Conservation (phyloP, 306 rosid genomes). For the Lathyrus oleraceus region DNA sequence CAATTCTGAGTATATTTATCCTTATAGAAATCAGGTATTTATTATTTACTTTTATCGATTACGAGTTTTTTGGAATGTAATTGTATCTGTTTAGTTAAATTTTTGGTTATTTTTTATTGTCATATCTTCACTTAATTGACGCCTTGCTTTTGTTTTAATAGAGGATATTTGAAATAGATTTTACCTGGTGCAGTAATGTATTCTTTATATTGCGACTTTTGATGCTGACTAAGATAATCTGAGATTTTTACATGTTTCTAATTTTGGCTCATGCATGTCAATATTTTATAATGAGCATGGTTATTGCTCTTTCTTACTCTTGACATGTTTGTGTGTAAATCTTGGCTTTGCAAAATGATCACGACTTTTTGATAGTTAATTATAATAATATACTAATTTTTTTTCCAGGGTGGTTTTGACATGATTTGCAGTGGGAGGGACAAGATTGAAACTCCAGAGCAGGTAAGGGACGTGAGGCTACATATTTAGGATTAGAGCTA, state of each 20-base stretch:
- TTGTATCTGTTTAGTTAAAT: neutral
- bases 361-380: constrained; percentile 19
- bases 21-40: constrained; percentile 91
- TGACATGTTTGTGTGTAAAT: neutral
- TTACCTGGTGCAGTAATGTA: neutral
- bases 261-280: neutral
- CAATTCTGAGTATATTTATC: constrained; percentile 71
- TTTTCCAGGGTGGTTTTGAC: constrained; percentile 97
- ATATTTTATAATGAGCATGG: neutral
- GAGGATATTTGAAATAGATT: constrained; percentile 14
- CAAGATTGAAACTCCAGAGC: constrained; percentile 99
- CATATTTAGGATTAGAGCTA: constrained; percentile 15
- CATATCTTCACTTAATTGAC: neutral
- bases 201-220: neutral
- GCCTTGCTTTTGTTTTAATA: neutral
- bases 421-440: constrained; percentile 99
- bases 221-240: constrained; percentile 2
- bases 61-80: constrained; percentile 3
- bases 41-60: neutral
- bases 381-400: constrained; percentile 11
- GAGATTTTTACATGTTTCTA: neutral
- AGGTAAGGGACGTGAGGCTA: constrained; percentile 50
- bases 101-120: neutral
- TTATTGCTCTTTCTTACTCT: neutral
- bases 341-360: neutral